Evolutionary conservation across 148 eudicot species (phyloP), one percentile per base, ranked within the genome.

Genomic region (Nyssa sinensis): DNA sequence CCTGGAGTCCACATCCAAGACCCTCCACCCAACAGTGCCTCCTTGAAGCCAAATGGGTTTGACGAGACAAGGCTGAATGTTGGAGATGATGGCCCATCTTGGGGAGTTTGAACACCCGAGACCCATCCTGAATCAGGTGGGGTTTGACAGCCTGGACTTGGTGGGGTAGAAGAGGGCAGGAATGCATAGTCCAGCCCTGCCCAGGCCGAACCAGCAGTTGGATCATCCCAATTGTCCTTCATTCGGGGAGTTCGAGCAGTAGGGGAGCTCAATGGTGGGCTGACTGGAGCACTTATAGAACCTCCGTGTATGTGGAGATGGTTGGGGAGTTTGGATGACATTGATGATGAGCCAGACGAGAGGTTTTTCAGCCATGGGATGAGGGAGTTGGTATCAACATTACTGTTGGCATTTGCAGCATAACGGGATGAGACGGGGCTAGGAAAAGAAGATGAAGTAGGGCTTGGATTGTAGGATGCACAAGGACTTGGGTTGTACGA

Each of bases 1-100:
- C 97, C 98, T 24, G 98, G 98, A 12, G 98, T 94, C 97, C 97
- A 94, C 97, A 94, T 90, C 27, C 91, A 73, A 4, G 96, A 89
- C 60, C 94, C 92, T 25, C 87, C 88, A 32, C 86, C 86, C 4
- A 86, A 83, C 27, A 88, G 70, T 5, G 84, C 86, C 81, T 87
- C 97, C 80, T 73, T 89, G 59, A 86, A 81, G 25, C 86, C 93
- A 75, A 91, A 94, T 28, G 95, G 97, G 72, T 88, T 90, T 2
- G 92, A 77, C 7, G 96, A 76, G 33, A 94, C 90, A 25, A 94
- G 97, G 71, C 97, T 94, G 58, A 94, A 94, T 24, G 95, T 94
- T 0, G 98, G 98, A 24, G 98, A 94, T 2, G 90, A 83, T 6
- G 94, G 87, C 14, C 87, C 93, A 21, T 78, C 89, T 55, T 85